Percentiles rank a stretch among this genome's conserved stretches.
phyloP scores from a whole-genome alignment of 1,284 basidiomycete genomes.

The Apiotrichum akiyoshidainum region DNA sequence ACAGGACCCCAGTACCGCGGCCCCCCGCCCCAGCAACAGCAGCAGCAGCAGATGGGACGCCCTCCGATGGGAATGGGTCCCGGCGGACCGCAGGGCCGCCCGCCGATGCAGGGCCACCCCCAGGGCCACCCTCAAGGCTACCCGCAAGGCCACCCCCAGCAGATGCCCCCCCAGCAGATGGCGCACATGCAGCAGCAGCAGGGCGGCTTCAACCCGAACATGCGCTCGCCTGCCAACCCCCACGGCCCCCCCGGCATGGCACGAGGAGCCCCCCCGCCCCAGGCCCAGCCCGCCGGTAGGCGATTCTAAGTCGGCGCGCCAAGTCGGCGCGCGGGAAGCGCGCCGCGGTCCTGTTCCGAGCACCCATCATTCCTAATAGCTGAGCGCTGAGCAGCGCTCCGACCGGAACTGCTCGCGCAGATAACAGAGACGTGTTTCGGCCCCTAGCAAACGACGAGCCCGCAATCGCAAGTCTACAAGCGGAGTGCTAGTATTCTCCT shows the following conservation, averaged over 20 bases:
- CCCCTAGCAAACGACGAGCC: no score
- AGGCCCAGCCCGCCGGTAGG: conserved; percentile 4
- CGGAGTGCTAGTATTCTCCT: no score
- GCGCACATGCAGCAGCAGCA: background rate
- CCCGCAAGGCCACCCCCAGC: conserved; percentile 1
- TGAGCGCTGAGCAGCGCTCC: no score
- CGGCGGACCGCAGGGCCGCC: conserved; percentile 9
- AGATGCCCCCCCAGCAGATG: conserved; percentile 6
- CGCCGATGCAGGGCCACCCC: conserved; percentile 7
- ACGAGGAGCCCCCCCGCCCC: background rate
- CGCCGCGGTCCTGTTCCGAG: background rate
- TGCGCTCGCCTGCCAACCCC: conserved; percentile 4
- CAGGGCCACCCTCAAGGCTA: background rate
- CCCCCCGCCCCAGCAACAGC: conserved; percentile 7
- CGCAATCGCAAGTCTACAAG: no score
- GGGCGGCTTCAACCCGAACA: conserved; percentile 11
- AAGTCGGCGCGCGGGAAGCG: background rate
- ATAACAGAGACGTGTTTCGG: no score
- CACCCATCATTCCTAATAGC: background rate
- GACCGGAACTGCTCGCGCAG: no score
- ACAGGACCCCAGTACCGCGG: conserved; percentile 14
- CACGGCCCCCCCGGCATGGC: background rate
- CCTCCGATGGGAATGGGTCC: conserved; percentile 4
- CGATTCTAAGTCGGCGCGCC: conserved; percentile 2
- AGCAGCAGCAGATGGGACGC: background rate